These are phyloP conservation scores for Xylaria sp. DNA, from an alignment of 2,329 filamentous ascomycete species.

Conservation along the genomic window DNA sequence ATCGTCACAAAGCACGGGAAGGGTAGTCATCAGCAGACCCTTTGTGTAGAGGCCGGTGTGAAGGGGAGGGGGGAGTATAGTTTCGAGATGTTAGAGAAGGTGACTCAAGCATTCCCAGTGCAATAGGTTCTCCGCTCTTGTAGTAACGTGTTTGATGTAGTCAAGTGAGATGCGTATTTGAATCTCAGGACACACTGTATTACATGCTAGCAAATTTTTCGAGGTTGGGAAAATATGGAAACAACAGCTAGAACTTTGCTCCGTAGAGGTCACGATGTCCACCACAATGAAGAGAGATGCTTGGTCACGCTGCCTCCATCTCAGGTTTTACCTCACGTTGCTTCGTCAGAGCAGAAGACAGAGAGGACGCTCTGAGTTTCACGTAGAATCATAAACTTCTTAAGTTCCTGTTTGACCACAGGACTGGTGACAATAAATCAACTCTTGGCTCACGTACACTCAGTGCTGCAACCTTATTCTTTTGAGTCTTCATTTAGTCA, in stretches of 20 bases:
- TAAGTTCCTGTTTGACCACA: neutral
- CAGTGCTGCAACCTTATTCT: neutral
- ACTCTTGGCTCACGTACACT: neutral
- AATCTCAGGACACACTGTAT: neutral
- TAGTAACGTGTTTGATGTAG: neutral
- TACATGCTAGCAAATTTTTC: too few relatives aligned
- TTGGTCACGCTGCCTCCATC: neutral
- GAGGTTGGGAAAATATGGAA: too few relatives aligned
- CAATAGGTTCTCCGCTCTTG: neutral
- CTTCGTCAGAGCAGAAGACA: neutral
- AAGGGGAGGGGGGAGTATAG: neutral
- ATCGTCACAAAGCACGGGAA: neutral
- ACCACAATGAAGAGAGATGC: slow-evolving; percentile 2
- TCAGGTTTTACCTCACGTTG: neutral
- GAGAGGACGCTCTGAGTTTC: neutral
- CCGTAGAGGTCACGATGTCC: neutral
- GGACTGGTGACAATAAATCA: neutral
- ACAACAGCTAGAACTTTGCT: neutral
- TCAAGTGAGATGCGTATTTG: neutral
- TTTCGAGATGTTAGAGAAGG: neutral
- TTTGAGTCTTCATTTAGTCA: neutral
- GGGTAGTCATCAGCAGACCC: slow-evolving; percentile 9
- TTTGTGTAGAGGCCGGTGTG: neutral
- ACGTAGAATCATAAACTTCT: slow-evolving; percentile 4
- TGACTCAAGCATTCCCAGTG: neutral